A percentile compares a stretch with the other conserved stretches of the same genome.
phyloP scores from a whole-genome alignment of 768 basidiomycete genomes.

The Rubroboletus satanas region DNA sequence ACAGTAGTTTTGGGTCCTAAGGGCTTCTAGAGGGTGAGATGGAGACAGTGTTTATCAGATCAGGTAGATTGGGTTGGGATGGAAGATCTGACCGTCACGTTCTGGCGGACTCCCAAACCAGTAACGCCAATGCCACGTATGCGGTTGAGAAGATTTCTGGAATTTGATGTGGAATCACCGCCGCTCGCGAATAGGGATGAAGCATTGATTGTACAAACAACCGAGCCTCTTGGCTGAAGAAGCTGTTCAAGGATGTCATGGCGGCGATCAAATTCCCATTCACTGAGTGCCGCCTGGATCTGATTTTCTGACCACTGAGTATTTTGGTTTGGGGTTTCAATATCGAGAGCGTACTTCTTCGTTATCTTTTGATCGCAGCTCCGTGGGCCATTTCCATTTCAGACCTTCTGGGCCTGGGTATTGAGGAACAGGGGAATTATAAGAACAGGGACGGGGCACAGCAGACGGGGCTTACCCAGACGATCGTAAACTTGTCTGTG shows the following conservation, averaged over 20 bases:
- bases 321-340: conserved; percentile 13
- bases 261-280: conserved; percentile 38
- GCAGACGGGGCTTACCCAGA: conserved; percentile 45
- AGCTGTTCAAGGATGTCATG: conserved; percentile 36
- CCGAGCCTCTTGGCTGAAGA: conserved; percentile 43
- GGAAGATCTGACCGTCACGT: conserved; percentile 37
- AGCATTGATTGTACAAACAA: conserved; percentile 47
- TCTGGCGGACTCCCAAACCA: conserved; percentile 40
- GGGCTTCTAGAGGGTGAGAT: conserved; percentile 39
- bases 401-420: conserved; percentile 37
- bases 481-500: conserved; percentile 70
- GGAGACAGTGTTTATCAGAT: conserved; percentile 20
- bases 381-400: conserved; percentile 42
- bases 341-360: conserved; percentile 42
- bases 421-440: conserved; percentile 7
- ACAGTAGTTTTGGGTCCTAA: conserved; percentile 45
- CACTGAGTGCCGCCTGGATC: conserved; percentile 44
- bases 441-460: conserved; percentile 7
- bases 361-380: conserved; percentile 40
- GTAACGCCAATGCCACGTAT: conserved; percentile 35
- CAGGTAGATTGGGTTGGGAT: conserved; percentile 14
- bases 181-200: conserved; percentile 43
- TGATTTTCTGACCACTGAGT: conserved; percentile 33
- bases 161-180: conserved; percentile 25
- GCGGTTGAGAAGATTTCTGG: conserved; percentile 31